Evolutionary conservation across 257 asterid genomes (phyloP), one percentile per base, ranked within the genome.

Genomic region (Solanum acaule): DNA sequence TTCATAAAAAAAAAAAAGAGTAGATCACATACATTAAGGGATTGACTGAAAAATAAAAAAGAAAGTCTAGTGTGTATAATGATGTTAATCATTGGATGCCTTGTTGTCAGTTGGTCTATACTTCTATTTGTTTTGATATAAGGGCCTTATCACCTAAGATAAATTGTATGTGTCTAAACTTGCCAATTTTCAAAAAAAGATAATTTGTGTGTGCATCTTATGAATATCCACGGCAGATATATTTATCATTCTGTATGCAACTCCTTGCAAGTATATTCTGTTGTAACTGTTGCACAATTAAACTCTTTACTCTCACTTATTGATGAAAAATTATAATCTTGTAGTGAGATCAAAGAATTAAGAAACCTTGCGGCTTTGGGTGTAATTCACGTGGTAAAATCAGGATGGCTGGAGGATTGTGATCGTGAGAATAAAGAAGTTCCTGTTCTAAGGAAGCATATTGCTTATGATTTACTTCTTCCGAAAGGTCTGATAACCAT

Each of bases 391-490:
- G 95, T 96, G 59, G 98, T 97, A 59, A 96, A 93, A 91, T 86
- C 94, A 86, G 89, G 88, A 84, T 97, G 99, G 99, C 98, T 97
- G 87, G 98, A 95, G 91, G 98, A 97, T 85, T 96, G 99, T 91
- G 91, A 88, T 89, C 89, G 83, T 38, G 91, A 87, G 90, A 96
- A 91, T 93, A 96, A 94, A 86, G 99, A 97, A 91, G 91, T 94
- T 91, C 93, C 96, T 88, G 98, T 97, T 25, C 94, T 90, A 86
- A 92, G 91, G 90, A 91, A 92, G 90, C 99, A 97, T 91, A 95
- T 94, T 87, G 98, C 99, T 90, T 89, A 93, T 92, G 98, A 97
- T 92, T 78, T 96, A 78, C 95, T 97, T 91, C 95, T 96, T 88
- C 99, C 98, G 35, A 97, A 92, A 94, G 99, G 99, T 97, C 76